phyloP scores from a whole-genome alignment of 1,284 basidiomycete species.

The Apiotrichum akiyoshidainum region DNA sequence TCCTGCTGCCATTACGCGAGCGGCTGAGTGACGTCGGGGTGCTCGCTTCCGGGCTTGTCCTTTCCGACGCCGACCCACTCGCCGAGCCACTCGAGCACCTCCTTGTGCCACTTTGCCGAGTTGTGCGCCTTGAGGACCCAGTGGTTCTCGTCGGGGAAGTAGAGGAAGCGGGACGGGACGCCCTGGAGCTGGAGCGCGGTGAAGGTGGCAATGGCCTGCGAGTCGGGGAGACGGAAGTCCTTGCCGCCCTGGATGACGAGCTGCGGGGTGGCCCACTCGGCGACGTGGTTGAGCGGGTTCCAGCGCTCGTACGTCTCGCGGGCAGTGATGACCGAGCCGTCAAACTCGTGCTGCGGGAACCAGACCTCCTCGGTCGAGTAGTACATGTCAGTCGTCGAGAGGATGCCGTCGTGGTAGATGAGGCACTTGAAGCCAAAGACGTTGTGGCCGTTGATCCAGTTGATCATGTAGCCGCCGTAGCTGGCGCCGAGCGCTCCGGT shows the following conservation, averaged over 20 bases:
- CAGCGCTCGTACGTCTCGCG: constrained; percentile 46
- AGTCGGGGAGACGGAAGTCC: constrained; percentile 78
- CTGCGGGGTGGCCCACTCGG: constrained; percentile 80
- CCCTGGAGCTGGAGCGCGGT: constrained; percentile 53
- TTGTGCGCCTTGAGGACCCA: constrained; percentile 60
- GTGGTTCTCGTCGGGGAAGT: constrained; percentile 92
- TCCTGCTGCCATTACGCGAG: not conserved
- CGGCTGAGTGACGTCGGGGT: not conserved
- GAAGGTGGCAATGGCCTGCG: constrained; percentile 67
- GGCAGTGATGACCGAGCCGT: constrained; percentile 28
- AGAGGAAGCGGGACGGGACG: constrained; percentile 74
- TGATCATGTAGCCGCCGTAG: constrained; percentile 56
- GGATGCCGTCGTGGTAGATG: constrained; percentile 80
- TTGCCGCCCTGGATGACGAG: constrained; percentile 80
- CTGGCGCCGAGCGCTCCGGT: constrained; percentile 61
- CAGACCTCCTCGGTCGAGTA: constrained; percentile 64
- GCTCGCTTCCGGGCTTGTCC: not conserved
- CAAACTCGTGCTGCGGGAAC: constrained; percentile 36
- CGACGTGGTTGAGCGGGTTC: constrained; percentile 69
- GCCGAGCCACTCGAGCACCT: constrained; percentile 83
- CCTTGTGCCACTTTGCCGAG: constrained; percentile 62
- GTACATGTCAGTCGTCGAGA: constrained; percentile 58
- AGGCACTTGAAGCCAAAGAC: constrained; percentile 84
- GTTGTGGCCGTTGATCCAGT: constrained; percentile 92
- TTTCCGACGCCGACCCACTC: constrained; percentile 60